phyloP scores from a whole-genome alignment of 176 grass and related monocot genomes.

The Eremochloa ophiuroides region DNA sequence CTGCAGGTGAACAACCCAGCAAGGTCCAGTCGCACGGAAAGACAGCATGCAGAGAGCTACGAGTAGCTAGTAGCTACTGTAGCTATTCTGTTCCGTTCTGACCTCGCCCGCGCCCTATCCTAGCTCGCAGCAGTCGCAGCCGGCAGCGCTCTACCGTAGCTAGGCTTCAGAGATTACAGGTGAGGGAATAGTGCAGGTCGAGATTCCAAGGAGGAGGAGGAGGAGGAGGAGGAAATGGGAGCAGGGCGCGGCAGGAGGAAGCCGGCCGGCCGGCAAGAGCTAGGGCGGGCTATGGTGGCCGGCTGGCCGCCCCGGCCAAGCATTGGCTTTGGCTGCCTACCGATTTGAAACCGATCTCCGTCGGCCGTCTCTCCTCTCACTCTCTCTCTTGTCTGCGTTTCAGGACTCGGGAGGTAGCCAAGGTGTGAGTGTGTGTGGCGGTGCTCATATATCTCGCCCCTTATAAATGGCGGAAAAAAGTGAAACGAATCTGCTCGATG shows the following conservation, averaged over 20 bases:
- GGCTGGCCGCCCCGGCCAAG: neutral
- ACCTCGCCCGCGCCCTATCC: neutral
- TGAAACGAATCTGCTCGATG: neutral
- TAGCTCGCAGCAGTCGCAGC: neutral
- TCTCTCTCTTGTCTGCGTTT: neutral
- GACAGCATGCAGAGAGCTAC: neutral
- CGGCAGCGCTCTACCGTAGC: no score
- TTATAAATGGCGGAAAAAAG: conserved; percentile 35
- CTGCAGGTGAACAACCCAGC: conserved; percentile 6
- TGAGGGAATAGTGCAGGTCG: neutral
- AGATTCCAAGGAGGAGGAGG: neutral
- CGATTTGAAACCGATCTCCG: neutral
- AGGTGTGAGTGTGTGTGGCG: neutral
- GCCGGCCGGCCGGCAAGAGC: neutral
- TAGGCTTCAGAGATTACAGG: neutral
- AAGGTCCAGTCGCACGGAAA: conserved; percentile 7
- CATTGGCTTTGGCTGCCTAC: conserved; percentile 27
- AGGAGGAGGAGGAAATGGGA: neutral
- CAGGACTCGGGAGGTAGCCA: neutral
- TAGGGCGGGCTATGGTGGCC: neutral
- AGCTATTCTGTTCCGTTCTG: neutral
- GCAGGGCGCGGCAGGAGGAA: neutral
- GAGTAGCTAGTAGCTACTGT: neutral
- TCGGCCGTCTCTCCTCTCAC: neutral
- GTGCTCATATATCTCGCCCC: neutral